Percentiles rank a stretch among this genome's conserved stretches.
Conservation (phyloP, 2,329 filamentous ascomycete species). For the Aspergillus luchuensis region DNA sequence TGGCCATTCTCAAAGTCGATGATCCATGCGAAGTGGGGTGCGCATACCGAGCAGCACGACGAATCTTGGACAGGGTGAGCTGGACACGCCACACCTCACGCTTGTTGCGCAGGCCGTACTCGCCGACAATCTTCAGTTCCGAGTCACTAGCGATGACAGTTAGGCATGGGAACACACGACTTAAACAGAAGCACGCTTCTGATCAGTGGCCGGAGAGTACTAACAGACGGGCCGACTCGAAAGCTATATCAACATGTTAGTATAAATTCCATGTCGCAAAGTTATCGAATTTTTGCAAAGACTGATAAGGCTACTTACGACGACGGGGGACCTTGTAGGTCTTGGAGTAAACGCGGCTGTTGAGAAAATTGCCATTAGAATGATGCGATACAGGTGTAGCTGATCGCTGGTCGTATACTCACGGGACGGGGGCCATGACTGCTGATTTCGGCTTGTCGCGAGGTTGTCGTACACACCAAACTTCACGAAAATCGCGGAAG, state of each 20-base stretch:
- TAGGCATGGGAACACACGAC: constrained; percentile 74
- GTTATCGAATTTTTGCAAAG: constrained; percentile 17
- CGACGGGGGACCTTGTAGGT: constrained; percentile 98
- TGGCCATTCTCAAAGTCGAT: not conserved
- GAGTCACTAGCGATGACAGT: constrained; percentile 83
- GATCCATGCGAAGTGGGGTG: constrained; percentile 1
- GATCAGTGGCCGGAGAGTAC: constrained; percentile 93
- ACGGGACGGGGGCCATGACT: constrained; percentile 47
- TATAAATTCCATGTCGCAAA: constrained; percentile 15
- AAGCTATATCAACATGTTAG: constrained; percentile 59
- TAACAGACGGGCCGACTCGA: constrained; percentile 99
- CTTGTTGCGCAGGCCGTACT: constrained; percentile 99
- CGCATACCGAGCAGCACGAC: constrained; percentile 98
- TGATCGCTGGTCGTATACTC: constrained; percentile 35
- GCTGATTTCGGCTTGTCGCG: constrained; percentile 43
- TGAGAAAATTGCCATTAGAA: constrained; percentile 30
- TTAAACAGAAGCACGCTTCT: constrained; percentile 95
- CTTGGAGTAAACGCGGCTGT: constrained; percentile 83
- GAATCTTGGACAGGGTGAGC: constrained; percentile 99
- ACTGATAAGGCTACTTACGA: constrained; percentile 53
- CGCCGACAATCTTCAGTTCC: constrained; percentile 99
- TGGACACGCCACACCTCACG: constrained; percentile 99
- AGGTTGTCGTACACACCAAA: constrained; percentile 37
- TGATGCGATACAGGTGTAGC: constrained; percentile 40
- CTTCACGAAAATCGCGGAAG: constrained; percentile 27